These are phyloP conservation scores for Artemisia argyi DNA, from an alignment of 129 eudicot species.

Conservation along the genomic window DNA sequence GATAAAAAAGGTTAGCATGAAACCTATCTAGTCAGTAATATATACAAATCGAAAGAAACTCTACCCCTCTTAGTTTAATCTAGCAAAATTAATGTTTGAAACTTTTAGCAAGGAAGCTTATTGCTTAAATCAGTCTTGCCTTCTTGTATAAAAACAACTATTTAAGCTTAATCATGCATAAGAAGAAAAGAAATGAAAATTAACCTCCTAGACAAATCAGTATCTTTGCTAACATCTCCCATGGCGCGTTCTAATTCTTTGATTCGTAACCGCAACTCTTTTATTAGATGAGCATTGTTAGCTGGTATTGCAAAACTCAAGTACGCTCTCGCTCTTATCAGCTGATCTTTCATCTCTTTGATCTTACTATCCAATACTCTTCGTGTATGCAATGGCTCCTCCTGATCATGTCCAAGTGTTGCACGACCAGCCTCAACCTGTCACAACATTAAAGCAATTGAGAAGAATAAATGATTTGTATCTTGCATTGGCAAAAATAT, in stretches of 20 bases:
- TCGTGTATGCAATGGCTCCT: constrained; percentile 25
- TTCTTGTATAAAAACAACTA: neutral
- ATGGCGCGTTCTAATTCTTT: constrained; percentile 71
- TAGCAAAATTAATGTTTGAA: neutral
- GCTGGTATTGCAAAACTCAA: constrained; percentile 61
- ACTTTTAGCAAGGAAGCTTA: constrained; percentile 9
- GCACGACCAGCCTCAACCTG: constrained; percentile 45
- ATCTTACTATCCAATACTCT: constrained; percentile 54
- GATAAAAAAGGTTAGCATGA: neutral
- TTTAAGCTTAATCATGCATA: neutral
- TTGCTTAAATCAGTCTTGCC: constrained; percentile 2
- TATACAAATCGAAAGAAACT: neutral
- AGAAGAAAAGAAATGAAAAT: constrained; percentile 3
- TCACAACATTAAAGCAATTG: constrained; percentile 26
- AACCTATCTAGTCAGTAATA: constrained; percentile 1
- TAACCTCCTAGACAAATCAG: constrained; percentile 74
- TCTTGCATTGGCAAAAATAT: constrained; percentile 10
- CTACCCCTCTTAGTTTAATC: too few species aligned
- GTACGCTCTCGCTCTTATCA: constrained; percentile 87
- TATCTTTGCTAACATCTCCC: constrained; percentile 66
- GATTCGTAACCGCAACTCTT: constrained; percentile 72
- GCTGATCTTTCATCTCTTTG: constrained; percentile 89
- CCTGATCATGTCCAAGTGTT: constrained; percentile 35
- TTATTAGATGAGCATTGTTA: constrained; percentile 73
- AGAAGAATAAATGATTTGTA: neutral